Base-by-base conservation (phyloP, 371 early-diverging fungal genomes). In the Circinella umbellata region DNA sequence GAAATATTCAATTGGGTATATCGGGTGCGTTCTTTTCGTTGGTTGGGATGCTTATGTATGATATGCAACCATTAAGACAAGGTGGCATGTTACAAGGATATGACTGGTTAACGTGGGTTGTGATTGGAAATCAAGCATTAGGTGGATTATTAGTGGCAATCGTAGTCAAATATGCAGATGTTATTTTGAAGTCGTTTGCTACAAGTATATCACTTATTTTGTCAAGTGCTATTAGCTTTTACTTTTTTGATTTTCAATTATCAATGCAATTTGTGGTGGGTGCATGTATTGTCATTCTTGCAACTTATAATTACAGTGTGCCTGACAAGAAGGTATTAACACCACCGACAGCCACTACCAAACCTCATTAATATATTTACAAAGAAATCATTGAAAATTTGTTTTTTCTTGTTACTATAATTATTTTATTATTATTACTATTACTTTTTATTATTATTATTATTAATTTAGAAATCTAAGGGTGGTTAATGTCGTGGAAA, bases 101-200 rank as follows among this genome's bases (percentile, higher is more conserved):
- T 76, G 84, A 84, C 59, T 69, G 69, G 35, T 87, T 91, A 81
- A 91, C 94, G 6, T 92, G 88, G 88, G 75, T 84, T 0, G 94
- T 93, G 0, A 92, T 96, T 37, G 63, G 74, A 14, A 90, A 90
- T 71, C 95, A 95, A 73, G 95, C 96, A 3, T 63, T 92, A 38
- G 96, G 96, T 53, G 96, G 96, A 11, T 76, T 95, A 18, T 77
- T 95, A 61, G 96, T 96, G 4, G 92, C 95, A 0, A 76, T 94
- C 27, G 95, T 96, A 9, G 94, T 96, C 53, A 94, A 94, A 82
- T 92, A 93, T 72, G 95, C 96, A 3, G 96, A 96, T 77, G 94
- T 94, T 76, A 94, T 95, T 69, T 81, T 94, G 36, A 96, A 96
- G 73, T 94, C 94, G 14, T 92, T 92, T 72, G 95, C 96, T 0